A percentile compares a stretch with the other conserved stretches of the same genome.
These are phyloP conservation scores for Peziza echinospora DNA, from an alignment of 495 filamentous ascomycete species.

Conservation along the genomic window DNA sequence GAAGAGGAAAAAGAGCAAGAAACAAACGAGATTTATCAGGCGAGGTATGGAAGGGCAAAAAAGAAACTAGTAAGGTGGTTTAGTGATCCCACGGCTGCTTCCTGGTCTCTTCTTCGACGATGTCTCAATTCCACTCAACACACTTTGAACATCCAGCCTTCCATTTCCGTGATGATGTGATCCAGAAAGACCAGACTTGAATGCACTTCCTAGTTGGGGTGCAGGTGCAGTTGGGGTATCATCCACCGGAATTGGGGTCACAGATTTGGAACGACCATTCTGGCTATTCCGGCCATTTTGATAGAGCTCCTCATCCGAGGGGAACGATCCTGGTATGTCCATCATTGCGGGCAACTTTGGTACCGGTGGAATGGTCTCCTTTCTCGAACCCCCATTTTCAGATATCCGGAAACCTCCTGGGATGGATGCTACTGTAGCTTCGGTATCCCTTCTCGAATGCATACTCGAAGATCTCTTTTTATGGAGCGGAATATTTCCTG, in stretches of 20 bases:
- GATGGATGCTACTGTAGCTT: too few relatives aligned
- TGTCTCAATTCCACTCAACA: not conserved
- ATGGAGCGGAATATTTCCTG: conserved; percentile 1
- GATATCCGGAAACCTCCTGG: not conserved
- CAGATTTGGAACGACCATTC: not conserved
- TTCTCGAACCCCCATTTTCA: not conserved
- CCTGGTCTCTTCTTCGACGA: not conserved
- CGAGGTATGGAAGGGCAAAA: too few relatives aligned
- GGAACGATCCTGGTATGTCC: not conserved
- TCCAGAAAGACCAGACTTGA: not conserved
- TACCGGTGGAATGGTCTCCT: not conserved
- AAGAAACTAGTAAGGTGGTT: not conserved
- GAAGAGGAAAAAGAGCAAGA: too few relatives aligned
- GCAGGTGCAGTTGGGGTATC: not conserved
- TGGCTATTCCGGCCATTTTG: not conserved
- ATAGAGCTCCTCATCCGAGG: not conserved
- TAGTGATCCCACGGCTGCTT: not conserved
- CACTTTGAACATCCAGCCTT: not conserved
- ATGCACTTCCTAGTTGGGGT: not conserved
- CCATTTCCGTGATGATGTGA: not conserved
- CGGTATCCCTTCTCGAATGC: not conserved
- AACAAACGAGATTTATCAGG: too few relatives aligned
- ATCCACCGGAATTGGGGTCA: not conserved
- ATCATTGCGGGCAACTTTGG: not conserved
- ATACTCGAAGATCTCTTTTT: not conserved